Evolutionary conservation across 345 rosid genomes (phyloP).

Genomic region (Salix arbutifolia): DNA sequence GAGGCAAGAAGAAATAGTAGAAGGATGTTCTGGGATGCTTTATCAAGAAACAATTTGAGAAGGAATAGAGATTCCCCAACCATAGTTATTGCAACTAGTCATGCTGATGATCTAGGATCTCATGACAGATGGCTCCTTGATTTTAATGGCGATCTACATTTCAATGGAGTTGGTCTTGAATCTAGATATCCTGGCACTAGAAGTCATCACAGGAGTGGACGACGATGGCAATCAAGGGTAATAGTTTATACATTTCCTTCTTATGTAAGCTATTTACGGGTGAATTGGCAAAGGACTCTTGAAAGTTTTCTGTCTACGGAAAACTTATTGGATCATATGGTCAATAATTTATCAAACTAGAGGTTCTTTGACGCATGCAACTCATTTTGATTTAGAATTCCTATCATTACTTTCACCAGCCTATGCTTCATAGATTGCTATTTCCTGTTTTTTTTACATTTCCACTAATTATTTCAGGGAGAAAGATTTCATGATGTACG

Average conservation of each 20-base stretch:
- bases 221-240: conserved; percentile 22
- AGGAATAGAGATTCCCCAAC: conserved; percentile 10
- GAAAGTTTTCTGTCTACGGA: background rate
- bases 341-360: background rate
- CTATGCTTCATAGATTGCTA: background rate
- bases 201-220: conserved; percentile 3
- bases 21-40: conserved; percentile 24
- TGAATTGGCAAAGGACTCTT: background rate
- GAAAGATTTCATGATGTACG: conserved; percentile 17
- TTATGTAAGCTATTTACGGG: background rate
- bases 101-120: conserved; percentile 20
- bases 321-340: background rate
- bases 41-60: conserved; percentile 19
- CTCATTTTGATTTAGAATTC: background rate
- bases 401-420: background rate
- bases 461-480: conserved; percentile 1
- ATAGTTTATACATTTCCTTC: background rate
- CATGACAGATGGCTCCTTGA: conserved; percentile 30
- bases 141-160: conserved; percentile 23
- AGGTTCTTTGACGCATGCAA: background rate
- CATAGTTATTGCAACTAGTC: conserved; percentile 16
- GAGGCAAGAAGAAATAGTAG: conserved; percentile 18
- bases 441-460: background rate
- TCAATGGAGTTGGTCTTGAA: conserved; percentile 14
- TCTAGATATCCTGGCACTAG: conserved; percentile 6